Evolutionary conservation across 2,329 filamentous ascomycete genomes (phyloP).

Genomic region (Pestalotiopsis fici): DNA sequence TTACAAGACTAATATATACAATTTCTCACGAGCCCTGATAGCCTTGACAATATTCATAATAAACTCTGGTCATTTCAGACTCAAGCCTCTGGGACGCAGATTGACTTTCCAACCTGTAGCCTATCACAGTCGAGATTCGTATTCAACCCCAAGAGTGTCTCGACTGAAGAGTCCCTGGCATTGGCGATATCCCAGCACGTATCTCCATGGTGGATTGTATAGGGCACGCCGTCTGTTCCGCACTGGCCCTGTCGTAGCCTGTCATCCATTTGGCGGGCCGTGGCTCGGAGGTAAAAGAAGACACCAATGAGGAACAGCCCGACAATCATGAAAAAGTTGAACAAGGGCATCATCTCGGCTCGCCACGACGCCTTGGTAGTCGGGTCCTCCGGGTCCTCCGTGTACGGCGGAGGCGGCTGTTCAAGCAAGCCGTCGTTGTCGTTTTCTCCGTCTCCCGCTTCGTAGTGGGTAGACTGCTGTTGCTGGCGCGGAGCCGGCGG

Average conservation of each 20-base stretch:
- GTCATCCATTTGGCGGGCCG: conserved; percentile 15
- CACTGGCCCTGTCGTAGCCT: conserved; percentile 24
- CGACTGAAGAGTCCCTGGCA: conserved; percentile 40
- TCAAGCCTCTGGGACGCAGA: conserved; percentile 43
- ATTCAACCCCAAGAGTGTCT: conserved; percentile 47
- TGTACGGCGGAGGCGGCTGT: conserved; percentile 18
- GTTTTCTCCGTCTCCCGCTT: conserved; percentile 10
- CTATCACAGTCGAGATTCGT: conserved; percentile 46
- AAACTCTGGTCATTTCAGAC: background rate
- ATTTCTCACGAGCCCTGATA: background rate
- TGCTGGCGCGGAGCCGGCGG: conserved; percentile 15
- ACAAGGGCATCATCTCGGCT: conserved; percentile 52
- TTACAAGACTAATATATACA: background rate
- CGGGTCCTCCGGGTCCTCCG: background rate
- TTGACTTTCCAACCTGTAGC: conserved; percentile 38
- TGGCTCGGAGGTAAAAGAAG: conserved; percentile 46
- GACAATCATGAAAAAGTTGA: conserved; percentile 59
- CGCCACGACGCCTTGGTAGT: conserved; percentile 44
- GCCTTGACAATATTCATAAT: background rate
- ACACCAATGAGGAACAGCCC: conserved; percentile 51
- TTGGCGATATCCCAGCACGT: conserved; percentile 56
- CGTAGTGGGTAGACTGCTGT: conserved; percentile 12
- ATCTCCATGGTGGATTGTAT: conserved; percentile 46
- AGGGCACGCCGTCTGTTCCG: conserved; percentile 28
- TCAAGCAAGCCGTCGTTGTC: conserved; percentile 17